Evolutionary conservation across 257 asterid genomes (phyloP).

Genomic region (Solanum arcanum): DNA sequence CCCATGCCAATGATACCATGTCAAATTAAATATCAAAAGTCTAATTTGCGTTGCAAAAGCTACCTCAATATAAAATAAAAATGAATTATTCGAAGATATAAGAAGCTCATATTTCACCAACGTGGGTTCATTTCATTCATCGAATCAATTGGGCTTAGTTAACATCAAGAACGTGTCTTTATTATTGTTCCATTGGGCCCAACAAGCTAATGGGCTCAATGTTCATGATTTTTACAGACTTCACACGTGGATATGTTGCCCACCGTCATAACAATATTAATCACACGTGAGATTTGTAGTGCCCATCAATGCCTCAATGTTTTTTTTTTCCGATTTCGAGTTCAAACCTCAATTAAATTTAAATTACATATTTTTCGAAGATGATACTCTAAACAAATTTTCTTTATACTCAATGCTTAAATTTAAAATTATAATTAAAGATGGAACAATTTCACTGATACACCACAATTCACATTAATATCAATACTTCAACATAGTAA

Average conservation of each 20-base stretch:
- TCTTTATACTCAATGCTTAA: too few relatives aligned
- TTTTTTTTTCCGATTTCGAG: rapidly evolving
- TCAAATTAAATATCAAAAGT: background rate
- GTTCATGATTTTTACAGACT: background rate
- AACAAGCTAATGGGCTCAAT: background rate
- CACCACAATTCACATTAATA: background rate
- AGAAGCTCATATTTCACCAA: background rate
- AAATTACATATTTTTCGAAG: rapidly evolving
- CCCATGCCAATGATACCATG: background rate
- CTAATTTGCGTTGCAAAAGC: background rate
- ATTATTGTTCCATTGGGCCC: background rate
- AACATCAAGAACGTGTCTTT: background rate
- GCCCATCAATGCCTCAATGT: background rate
- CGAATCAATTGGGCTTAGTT: background rate
- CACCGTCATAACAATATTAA: background rate
- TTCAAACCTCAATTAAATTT: too few relatives aligned
- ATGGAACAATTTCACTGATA: rapidly evolving
- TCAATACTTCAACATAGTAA: background rate
- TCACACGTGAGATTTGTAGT: background rate
- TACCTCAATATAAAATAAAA: rapidly evolving
- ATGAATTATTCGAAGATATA: background rate
- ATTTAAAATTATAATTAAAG: too few relatives aligned
- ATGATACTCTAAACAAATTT: rapidly evolving
- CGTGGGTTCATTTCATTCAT: background rate
- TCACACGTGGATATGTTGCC: background rate